Base-by-base conservation (phyloP, 192 early-diverging fungal species). In the Linnemannia zychae region DNA sequence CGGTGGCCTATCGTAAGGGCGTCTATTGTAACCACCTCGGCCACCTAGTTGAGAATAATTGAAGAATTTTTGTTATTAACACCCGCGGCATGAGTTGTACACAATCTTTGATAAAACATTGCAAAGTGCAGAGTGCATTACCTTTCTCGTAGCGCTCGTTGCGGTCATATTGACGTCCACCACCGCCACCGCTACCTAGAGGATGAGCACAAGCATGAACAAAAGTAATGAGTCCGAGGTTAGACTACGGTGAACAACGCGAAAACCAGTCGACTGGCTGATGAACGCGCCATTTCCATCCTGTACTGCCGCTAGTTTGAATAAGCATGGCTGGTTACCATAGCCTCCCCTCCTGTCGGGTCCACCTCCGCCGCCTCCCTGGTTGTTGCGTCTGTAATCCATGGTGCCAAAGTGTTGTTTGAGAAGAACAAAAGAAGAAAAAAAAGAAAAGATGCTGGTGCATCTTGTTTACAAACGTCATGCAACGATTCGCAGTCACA, bases 331-430 rank as follows among this genome's bases (percentile, higher is more conserved):
- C n/a, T 38, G 4, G 4, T 11, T 78, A 77, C 75, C 75, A 50
- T 77, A 60, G 47, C 78, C 75, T 78, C 48, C 75, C 70, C 31
- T 84, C 34, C 82, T 78, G 68, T 84, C 82, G 22, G 82, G 82
- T 20, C 82, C 75, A 5, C 74, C 78, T 44, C 79, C 81, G 46
- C 81, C 75, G 7, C 76, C 81, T 49, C 76, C 76, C 15, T 72
- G 48, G 49, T 69, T 79, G 60, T 79, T 84, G 34, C 77, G 66
- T 75, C 76, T 77, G 66, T 84, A 84, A 52, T 84, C 82, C 82
- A 84, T 84, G 24, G 31, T 63, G 57, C 57, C 57, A 31, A 63
- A 63, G 57, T 63, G 57, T 63, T 28, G 57, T 63, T 24, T 63
- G 57, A 63, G 31, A 15, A 13, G 57, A 63, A 63, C 28, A 63